Base-by-base conservation (phyloP, 139 green algal genomes). In the Chlorella vulgaris region DNA sequence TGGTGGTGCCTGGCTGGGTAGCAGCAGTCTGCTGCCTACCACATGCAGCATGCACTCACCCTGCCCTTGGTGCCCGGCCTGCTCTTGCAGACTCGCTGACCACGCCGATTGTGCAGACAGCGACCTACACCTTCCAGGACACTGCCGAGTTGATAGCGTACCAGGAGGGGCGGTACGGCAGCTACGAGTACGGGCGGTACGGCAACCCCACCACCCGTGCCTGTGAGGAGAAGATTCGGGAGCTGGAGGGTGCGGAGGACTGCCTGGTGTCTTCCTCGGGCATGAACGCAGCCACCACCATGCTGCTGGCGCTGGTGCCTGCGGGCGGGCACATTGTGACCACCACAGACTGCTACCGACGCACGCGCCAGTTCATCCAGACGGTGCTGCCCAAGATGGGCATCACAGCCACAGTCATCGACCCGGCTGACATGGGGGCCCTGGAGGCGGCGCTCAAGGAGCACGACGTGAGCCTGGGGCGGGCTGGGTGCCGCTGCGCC, bases 301-400 rank as follows among this genome's bases (percentile, higher is more conserved):
- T 99, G 97, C 91, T 99, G 78, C 89, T 99, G 62, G 92, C 97
- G n/a, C 90, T 99, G 28, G 95, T 99, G 28, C 97, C 96, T 0
- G 87, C 92, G 28, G 93, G 94, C 4, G 97, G 97, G 5, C 96
- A 99, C 91, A 99, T 99, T 80, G 91, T 99, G 10, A 99, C 96
- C 42, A 99, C 97, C 39, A 98, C 93, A n/a, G 97, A 99, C 88
- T 99, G 97, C 91, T 99, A 99, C 89, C 91, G 97, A 42, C 91
- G 96, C 58, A 99, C 96, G 15, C 92, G 97, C 26, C 73, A 79
- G 73, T 79, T 79, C 73, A 79, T 79, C 53, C 73, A 79, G 73
- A 79, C 73, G 22, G 73, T 79, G 73, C 88, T 99, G 81, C 97
- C 96, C 58, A 98, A 98, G 78, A 98, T 99, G 94, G 94, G 94